These are phyloP conservation scores for Petasospora fabianii DNA, from an alignment of 1,139 yeast genomes.

Conservation along the genomic window DNA sequence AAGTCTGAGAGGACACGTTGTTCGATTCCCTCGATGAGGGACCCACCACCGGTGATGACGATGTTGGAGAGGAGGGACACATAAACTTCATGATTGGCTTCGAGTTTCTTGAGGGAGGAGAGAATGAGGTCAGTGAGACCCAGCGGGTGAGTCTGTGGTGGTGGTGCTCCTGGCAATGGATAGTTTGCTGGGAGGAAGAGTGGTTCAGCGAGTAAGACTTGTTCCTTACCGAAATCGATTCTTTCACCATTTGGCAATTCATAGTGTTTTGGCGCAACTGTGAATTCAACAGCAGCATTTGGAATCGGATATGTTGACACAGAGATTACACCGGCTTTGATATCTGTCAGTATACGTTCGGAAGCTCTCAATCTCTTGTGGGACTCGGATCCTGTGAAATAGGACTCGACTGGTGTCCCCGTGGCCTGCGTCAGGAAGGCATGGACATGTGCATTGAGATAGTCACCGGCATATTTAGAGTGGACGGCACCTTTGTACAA, in stretches of 20 bases:
- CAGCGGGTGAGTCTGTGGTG: constrained; percentile 33
- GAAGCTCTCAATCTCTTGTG: constrained; percentile 44
- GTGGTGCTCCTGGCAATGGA: constrained; percentile 34
- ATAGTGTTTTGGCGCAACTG: constrained; percentile 33
- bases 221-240: constrained; percentile 38
- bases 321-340: constrained; percentile 41
- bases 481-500: constrained; percentile 56
- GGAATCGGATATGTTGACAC: constrained; percentile 37
- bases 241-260: constrained; percentile 47
- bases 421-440: constrained; percentile 19
- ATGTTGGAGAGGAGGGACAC: constrained; percentile 49
- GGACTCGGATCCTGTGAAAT: constrained; percentile 37
- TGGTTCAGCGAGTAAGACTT: constrained; percentile 46
- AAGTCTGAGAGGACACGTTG: constrained; percentile 61
- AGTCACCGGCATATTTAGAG: constrained; percentile 69
- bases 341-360: constrained; percentile 41
- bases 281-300: constrained; percentile 25
- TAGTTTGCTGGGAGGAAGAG: constrained; percentile 51
- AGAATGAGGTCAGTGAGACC: constrained; percentile 46
- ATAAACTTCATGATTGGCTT: constrained; percentile 36
- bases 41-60: constrained; percentile 63
- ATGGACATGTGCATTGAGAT: constrained; percentile 49
- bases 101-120: constrained; percentile 40
- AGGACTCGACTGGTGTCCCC: constrained; percentile 10
- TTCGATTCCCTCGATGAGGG: constrained; percentile 57